Evolutionary conservation across 495 filamentous ascomycete genomes (phyloP).

Genomic region (Parmelia sp.): DNA sequence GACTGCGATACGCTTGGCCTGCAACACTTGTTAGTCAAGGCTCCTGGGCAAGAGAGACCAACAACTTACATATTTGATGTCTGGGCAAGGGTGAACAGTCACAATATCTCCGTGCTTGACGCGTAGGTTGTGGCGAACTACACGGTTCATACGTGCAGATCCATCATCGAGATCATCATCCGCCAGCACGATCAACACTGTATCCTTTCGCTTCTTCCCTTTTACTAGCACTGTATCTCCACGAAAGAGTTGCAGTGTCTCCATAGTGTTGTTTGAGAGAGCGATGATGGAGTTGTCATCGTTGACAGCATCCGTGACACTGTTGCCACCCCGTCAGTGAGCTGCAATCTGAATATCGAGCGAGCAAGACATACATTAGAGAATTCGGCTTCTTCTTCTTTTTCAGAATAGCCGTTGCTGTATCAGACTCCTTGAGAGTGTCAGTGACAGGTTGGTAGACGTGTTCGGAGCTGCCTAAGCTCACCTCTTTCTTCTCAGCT

Average conservation of each 20-base stretch:
- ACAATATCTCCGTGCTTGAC: slow-evolving; percentile 98
- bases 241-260: slow-evolving; percentile 93
- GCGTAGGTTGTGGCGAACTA: slow-evolving; percentile 93
- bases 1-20: slow-evolving; percentile 98
- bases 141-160: slow-evolving; percentile 92
- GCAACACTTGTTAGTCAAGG: slow-evolving; percentile 25
- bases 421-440: slow-evolving; percentile 67
- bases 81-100: slow-evolving; percentile 97
- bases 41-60: slow-evolving; percentile 18
- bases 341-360: slow-evolving; percentile 3
- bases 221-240: slow-evolving; percentile 96
- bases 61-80: slow-evolving; percentile 95
- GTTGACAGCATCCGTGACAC: slow-evolving; percentile 94
- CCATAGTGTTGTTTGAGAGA: slow-evolving; percentile 98
- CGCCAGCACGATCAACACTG: slow-evolving; percentile 91
- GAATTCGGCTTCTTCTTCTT: slow-evolving; percentile 99
- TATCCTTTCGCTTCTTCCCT: slow-evolving; percentile 99
- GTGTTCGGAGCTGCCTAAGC: slow-evolving; percentile 25
- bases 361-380: slow-evolving; percentile 64
- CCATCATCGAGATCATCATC: slow-evolving; percentile 98
- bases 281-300: slow-evolving; percentile 99
- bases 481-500: slow-evolving; percentile 77
- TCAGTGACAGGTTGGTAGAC: slow-evolving; percentile 29
- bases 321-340: slow-evolving; percentile 43
- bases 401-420: slow-evolving; percentile 95